Percentiles rank a stretch among this genome's conserved stretches.
These are phyloP conservation scores for Penicillium griseofulvum DNA, from an alignment of 2,329 filamentous ascomycete genomes.

Conservation along the genomic window DNA sequence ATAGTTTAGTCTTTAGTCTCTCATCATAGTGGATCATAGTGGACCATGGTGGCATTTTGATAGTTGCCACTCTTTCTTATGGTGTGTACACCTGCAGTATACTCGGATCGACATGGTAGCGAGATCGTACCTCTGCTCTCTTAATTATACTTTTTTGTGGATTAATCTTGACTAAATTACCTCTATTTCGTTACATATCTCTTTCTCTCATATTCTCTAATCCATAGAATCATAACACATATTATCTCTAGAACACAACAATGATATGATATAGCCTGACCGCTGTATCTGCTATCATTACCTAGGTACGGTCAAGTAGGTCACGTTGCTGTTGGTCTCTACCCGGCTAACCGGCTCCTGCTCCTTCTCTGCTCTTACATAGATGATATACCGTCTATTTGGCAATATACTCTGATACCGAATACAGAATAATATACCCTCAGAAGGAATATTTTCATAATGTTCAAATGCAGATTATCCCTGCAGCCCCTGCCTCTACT, in stretches of 20 bases:
- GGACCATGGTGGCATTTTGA: neutral
- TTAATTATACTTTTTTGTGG: neutral
- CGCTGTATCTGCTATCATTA: neutral
- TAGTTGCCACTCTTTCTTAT: neutral
- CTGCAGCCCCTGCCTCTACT: neutral
- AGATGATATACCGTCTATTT: neutral
- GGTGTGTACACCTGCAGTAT: too few species aligned
- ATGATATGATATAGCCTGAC: neutral
- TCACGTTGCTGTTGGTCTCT: neutral
- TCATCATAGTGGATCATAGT: too few species aligned
- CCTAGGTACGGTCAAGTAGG: neutral
- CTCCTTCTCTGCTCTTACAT: neutral
- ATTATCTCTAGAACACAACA: neutral
- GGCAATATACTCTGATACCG: too few species aligned
- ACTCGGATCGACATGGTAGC: too few species aligned
- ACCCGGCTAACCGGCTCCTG: too few species aligned
- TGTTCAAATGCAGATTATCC: neutral
- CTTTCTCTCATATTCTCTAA: neutral
- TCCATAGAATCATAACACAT: too few species aligned
- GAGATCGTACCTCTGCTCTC: too few species aligned
- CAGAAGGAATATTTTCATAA: neutral
- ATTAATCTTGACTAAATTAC: neutral
- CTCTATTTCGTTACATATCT: neutral
- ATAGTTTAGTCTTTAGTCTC: neutral
- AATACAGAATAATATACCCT: neutral